Base-by-base conservation (phyloP, 805 yeast species). In the Monosporozyma aerobia region DNA sequence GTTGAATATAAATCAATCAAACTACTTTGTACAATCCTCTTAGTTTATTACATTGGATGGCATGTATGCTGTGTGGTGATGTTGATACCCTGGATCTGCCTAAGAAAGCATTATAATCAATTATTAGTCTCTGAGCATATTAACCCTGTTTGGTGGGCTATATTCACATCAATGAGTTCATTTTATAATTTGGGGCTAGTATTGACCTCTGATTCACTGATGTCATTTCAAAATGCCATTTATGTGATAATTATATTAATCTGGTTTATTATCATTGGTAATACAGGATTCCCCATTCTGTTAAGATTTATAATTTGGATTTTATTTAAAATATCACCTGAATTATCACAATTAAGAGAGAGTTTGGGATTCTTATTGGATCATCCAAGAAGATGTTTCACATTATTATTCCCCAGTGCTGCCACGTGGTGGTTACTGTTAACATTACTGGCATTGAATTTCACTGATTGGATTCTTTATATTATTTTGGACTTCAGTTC, bases 301-400 rank as follows among this genome's bases (percentile, higher is more conserved):
- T 70, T 92, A 45, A 74, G 98, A 57, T 82, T 87, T 60, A 73
- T 86, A 30, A 84, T 92, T 48, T 92, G 97, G 97, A 52, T 82
- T 1, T 56, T 85, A 65, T 82, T 79, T 71, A 84, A 83, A 56
- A 44, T 82, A 16, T 73, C 94, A 0, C 83, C 77, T 44, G 86
- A 83, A 0, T 63, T 83, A 37, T 82, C 90, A 0, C 69, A 79
- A 55, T 56, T 66, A 25, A 78, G 77, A 52, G 98, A 92, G 62
- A 83, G 94, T 3, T 69, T 90, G 13, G 90, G 87, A 0, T 92
- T 94, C 59, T 69, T 92, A 52, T 73, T 92, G 47, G 97, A 90
- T 56, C 99, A 92, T 68, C 99, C 99, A 1, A 81, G 99, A 62
- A 84, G 99, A 59, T 92, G 98, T 64, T 94, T 92, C 64, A 90